These are phyloP conservation scores for Emergomyces pasteurianus DNA, from an alignment of 2,329 filamentous ascomycete species.

Conservation along the genomic window DNA sequence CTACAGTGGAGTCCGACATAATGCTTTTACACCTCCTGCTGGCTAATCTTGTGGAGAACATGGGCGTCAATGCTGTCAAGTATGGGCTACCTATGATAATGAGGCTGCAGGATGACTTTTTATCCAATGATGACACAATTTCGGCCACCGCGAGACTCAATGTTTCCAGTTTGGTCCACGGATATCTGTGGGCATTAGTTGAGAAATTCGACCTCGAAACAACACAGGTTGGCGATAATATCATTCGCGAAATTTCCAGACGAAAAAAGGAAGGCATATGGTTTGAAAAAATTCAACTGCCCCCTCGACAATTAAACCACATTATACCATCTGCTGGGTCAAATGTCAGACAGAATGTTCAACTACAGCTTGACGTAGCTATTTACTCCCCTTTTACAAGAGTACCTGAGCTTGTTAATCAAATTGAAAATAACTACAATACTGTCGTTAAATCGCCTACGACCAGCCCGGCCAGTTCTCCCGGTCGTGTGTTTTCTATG, in stretches of 20 bases:
- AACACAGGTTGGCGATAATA: slow-evolving; percentile 54
- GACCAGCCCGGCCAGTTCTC: slow-evolving; percentile 57
- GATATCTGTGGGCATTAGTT: slow-evolving; percentile 72
- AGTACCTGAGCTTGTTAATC: slow-evolving; percentile 57
- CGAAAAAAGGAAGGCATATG: slow-evolving; percentile 65
- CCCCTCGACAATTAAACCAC: slow-evolving; percentile 47
- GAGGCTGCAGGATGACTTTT: slow-evolving; percentile 72
- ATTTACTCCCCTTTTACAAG: slow-evolving; percentile 63
- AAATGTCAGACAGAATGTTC: slow-evolving; percentile 19
- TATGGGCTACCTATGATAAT: slow-evolving; percentile 81
- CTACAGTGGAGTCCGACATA: slow-evolving; percentile 62
- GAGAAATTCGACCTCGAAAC: slow-evolving; percentile 67
- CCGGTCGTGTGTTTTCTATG: slow-evolving; percentile 51
- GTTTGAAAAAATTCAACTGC: slow-evolving; percentile 62
- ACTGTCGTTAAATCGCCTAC: slow-evolving; percentile 45
- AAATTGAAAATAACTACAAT: slow-evolving; percentile 61
- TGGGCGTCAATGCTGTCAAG: slow-evolving; percentile 71
- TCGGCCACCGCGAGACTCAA: slow-evolving; percentile 59
- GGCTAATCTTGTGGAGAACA: slow-evolving; percentile 56
- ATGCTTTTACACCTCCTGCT: slow-evolving; percentile 67
- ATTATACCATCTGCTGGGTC: slow-evolving; percentile 43
- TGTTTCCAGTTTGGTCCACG: slow-evolving; percentile 72
- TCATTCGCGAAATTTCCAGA: slow-evolving; percentile 64
- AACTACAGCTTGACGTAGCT: slow-evolving; percentile 33
- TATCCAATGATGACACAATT: slow-evolving; percentile 17